Percentiles rank a stretch among this genome's conserved stretches.
Conservation (phyloP, 768 basidiomycete species). For the Xerocomus spinulosus region DNA sequence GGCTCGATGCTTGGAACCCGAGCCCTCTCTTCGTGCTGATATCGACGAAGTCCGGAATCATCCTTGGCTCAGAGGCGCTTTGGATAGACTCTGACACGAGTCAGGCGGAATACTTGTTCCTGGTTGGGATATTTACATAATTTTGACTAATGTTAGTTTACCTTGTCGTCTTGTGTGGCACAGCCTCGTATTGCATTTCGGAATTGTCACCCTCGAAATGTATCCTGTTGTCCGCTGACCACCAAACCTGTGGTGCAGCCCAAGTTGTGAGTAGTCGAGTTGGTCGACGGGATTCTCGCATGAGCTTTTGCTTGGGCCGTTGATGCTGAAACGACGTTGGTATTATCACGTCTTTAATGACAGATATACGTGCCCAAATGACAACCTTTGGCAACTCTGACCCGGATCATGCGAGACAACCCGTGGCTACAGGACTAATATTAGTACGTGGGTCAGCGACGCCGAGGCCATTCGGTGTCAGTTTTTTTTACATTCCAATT, state of each 20-base stretch:
- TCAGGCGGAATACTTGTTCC: slow-evolving; percentile 8
- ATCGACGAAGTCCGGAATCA: slow-evolving; percentile 80
- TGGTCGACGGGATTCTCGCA: too few species aligned
- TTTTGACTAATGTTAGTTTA: slow-evolving; percentile 8
- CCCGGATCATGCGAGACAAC: not conserved
- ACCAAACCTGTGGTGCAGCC: too few species aligned
- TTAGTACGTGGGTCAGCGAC: not conserved
- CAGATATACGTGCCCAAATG: not conserved
- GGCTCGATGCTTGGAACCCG: slow-evolving; percentile 76
- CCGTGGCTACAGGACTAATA: not conserved
- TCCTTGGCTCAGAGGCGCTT: slow-evolving; percentile 59
- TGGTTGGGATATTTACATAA: slow-evolving; percentile 2
- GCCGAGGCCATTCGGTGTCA: not conserved
- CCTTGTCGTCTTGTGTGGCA: slow-evolving; percentile 15
- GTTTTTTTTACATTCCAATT: not conserved
- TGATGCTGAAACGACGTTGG: not conserved
- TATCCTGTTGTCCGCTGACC: not conserved
- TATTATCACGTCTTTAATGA: not conserved
- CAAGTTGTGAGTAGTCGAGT: too few species aligned
- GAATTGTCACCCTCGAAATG: not conserved
- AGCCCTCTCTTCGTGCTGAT: slow-evolving; percentile 74
- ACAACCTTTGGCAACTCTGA: not conserved
- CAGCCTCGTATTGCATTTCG: slow-evolving; percentile 1
- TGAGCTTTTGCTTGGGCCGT: not conserved
- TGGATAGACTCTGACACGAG: slow-evolving; percentile 16